Evolutionary conservation across 495 filamentous ascomycete species (phyloP).

Genomic region (Daldinia bambusicola): DNA sequence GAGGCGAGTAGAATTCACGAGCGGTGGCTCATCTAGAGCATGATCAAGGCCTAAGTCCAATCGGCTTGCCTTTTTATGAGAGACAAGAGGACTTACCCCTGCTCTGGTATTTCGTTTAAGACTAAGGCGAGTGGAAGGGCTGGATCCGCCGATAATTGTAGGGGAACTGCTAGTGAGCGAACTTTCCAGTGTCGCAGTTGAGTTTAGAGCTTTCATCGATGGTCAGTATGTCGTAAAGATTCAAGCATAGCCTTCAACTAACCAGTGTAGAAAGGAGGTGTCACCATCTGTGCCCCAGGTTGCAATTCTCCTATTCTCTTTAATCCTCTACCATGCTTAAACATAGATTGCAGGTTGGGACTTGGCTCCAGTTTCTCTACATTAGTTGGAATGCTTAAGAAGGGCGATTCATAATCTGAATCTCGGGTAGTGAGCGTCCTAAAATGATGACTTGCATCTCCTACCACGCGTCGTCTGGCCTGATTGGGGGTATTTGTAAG

Average conservation of each 20-base stretch:
- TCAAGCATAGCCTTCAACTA: conserved; percentile 17
- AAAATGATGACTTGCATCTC: conserved; percentile 47
- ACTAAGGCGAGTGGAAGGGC: conserved; percentile 53
- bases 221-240: conserved; percentile 22
- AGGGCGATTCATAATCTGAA: conserved; percentile 14
- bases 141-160: conserved; percentile 46
- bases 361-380: conserved; percentile 16
- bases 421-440: conserved; percentile 21
- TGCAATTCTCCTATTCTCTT: conserved; percentile 44
- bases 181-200: conserved; percentile 29
- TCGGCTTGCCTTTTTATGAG: conserved; percentile 33
- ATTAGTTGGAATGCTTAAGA: conserved; percentile 16
- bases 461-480: conserved; percentile 39
- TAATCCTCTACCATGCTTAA: conserved; percentile 19
- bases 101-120: conserved; percentile 42
- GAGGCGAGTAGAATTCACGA: conserved; percentile 73
- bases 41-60: conserved; percentile 39
- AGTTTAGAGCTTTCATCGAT: conserved; percentile 30
- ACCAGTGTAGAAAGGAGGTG: conserved; percentile 50
- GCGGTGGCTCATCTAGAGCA: conserved; percentile 50
- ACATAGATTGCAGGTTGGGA: conserved; percentile 20
- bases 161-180: conserved; percentile 50
- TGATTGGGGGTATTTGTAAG: conserved; percentile 16
- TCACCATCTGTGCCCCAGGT: conserved; percentile 43
- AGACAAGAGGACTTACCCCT: conserved; percentile 13